Evolutionary conservation across 148 eudicot genomes (phyloP), one percentile per base, ranked within the genome.

Genomic region (Vaccinium darrowii): DNA sequence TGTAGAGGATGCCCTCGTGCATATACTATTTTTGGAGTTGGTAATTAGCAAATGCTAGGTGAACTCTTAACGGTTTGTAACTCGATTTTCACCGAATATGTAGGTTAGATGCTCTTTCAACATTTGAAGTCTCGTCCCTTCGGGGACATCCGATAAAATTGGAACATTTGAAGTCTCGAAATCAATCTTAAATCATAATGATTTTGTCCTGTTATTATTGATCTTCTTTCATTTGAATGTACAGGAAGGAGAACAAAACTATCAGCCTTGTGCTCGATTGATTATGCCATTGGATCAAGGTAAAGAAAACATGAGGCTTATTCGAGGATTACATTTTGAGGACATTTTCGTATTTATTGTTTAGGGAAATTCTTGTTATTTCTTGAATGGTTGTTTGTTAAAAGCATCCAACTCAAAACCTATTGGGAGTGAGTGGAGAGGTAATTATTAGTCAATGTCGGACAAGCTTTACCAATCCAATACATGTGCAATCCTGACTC

Each of bases 241-340:
- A 49, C 89, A 95, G 98, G 94, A 84, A 81, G 90, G 87, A 87
- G 88, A 82, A 78, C 88, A 82, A 78, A 86, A 78, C 69, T 88
- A 57, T 82, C 85, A 54, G 65, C 63, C 57, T 43, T 88, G 86
- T 89, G 91, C 93, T 73, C 92, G 90, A 71, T 84, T 95, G 84
- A 90, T 93, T 82, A 86, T 82, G 85, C 94, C 91, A 52, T 82
- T 47, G 52, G 83, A 86, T 69, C 89, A 84, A 91, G 95, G 98
- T 91, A 90, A 78, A 84, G 30, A 84, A 47, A 67, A 47, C 39
- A n/a, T 21, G 25, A 36, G 8, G 47, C 67, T 73, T 36, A 73
- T 83, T 83, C 18, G 15, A 8, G n/a, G 25, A 16, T 23, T 30
- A 54, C 1, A 7, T 23, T 76, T 49, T 50, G 57, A 50, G 33